Conservation (phyloP, 441 rosid species). For the Euphorbia neoarborescens region DNA sequence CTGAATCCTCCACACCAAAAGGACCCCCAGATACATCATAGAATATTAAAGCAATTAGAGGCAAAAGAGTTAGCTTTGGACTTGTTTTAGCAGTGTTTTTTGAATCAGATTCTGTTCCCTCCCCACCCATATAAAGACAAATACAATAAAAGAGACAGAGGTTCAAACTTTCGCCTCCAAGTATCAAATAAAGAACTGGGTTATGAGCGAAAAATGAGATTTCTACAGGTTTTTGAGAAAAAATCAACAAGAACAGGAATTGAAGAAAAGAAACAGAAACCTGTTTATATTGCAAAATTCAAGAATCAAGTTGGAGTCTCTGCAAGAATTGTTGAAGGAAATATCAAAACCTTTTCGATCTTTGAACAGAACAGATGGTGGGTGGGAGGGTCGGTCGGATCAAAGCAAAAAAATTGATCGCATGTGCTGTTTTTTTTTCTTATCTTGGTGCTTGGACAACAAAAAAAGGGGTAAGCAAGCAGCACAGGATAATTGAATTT, state of each 20-base stretch:
- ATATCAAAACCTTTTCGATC: background rate
- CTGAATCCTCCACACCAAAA: constrained; percentile 88
- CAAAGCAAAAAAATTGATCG: too few relatives aligned
- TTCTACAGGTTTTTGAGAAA: background rate
- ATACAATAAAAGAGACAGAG: constrained; percentile 12
- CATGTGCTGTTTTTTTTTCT: background rate
- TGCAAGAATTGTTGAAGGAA: constrained; percentile 1
- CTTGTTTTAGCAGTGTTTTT: constrained; percentile 29
- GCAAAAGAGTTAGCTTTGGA: constrained; percentile 64
- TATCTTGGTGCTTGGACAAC: background rate
- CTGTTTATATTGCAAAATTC: background rate
- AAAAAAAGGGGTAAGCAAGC: background rate
- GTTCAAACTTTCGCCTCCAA: constrained; percentile 12
- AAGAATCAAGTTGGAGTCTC: background rate
- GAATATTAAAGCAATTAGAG: constrained; percentile 78
- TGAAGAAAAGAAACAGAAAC: constrained; percentile 16
- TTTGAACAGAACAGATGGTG: background rate
- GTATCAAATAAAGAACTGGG: constrained; percentile 11
- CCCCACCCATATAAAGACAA: constrained; percentile 59
- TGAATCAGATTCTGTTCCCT: constrained; percentile 32
- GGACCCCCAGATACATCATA: constrained; percentile 94
- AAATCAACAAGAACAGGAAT: background rate
- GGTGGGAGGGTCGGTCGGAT: too few relatives aligned
- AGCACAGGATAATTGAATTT: background rate
- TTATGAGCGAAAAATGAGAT: constrained; percentile 6